These are phyloP conservation scores for Curvularia sp. DNA, from an alignment of 2,329 filamentous ascomycete genomes.

Conservation along the genomic window DNA sequence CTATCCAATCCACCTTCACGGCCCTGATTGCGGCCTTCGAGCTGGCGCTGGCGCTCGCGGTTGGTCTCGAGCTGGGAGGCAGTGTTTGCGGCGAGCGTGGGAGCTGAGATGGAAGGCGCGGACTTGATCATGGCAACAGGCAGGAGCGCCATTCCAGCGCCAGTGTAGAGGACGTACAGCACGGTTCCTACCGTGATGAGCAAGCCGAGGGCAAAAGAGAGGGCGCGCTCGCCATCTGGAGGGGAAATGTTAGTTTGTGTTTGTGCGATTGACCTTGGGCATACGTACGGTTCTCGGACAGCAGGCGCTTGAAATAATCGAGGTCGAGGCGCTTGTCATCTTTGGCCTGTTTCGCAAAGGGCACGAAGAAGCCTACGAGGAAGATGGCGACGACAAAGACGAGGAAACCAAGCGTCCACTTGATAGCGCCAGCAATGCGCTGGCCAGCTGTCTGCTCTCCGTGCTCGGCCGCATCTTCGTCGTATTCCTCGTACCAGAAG, in stretches of 20 bases:
- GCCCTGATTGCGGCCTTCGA: constrained; percentile 84
- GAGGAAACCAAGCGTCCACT: constrained; percentile 89
- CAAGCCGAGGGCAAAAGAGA: constrained; percentile 89
- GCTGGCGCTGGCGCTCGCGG: constrained; percentile 86
- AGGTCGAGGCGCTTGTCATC: constrained; percentile 74
- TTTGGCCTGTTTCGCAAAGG: constrained; percentile 71
- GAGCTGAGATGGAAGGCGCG: constrained; percentile 82
- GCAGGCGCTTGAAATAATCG: constrained; percentile 87
- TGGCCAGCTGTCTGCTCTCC: constrained; percentile 74
- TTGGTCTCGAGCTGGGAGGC: constrained; percentile 84
- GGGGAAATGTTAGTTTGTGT: constrained; percentile 19
- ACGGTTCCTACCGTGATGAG: constrained; percentile 85
- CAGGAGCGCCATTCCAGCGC: constrained; percentile 83
- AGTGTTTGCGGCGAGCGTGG: constrained; percentile 77
- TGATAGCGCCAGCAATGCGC: constrained; percentile 82
- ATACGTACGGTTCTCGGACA: constrained; percentile 76
- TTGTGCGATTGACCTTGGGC: constrained; percentile 8
- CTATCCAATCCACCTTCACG: constrained; percentile 75
- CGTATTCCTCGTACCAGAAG: constrained; percentile 98
- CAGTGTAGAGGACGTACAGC: constrained; percentile 88
- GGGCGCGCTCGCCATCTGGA: constrained; percentile 81
- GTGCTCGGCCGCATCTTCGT: constrained; percentile 84
- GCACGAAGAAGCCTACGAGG: constrained; percentile 91
- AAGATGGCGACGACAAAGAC: constrained; percentile 82
- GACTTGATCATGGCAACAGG: constrained; percentile 93